Evolutionary conservation across 2,329 filamentous ascomycete species (phyloP), one percentile per base, ranked within the genome.

Genomic region (Colletotrichum gloeosporioides): DNA sequence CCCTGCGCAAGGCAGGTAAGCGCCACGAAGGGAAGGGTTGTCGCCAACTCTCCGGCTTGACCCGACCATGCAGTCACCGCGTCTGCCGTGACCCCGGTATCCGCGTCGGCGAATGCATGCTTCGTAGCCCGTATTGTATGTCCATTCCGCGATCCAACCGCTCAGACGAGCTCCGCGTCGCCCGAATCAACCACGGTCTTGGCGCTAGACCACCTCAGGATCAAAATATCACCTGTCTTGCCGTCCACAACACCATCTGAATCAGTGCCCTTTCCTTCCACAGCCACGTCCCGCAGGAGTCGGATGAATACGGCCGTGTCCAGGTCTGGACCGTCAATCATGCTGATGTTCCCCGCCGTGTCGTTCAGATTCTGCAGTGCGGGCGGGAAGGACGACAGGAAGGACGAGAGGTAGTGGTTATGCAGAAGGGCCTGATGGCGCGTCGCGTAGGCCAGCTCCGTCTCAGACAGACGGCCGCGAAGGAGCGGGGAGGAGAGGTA

Each of bases 261-360:
- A 78, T 94, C 92, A 10, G 92, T 92, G 15, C 93, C 93, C 77
- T 89, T 89, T 8, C 92, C 90, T 73, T 88, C 86, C 15, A 93
- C 90, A 7, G 90, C 87, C 4, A 88, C 87, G 80, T 94, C 92
- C 70, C 88, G 89, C 69, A 96, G 85, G 65, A 95, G 89, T 77
- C 96, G 89, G 55, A 96, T 92, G 84, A 99, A 98, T 3, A 99
- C 96, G 9, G 95, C 95, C 3, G 91, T 89, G 77, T 97, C 94
- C 64, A 92, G 86, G 83, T 99, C 97, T 0, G 97, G 97, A 3
- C 91, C 89, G 82, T 98, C 96, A 34, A 99, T 92, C 97, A 99
- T 99, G 86, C 92, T 96, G 73, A 96, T 93, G 12, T 96, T 96
- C 34, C 96, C 96, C 0, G 94, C 93, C 16, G 94, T 95, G 86